These are phyloP conservation scores for barrel medic (Medicago truncatula) DNA, from an alignment of 306 rosid genomes.

Conservation along the genomic window MtrunA17r5.0-ANR NC_053047.1:16946001-16946500, in stretches of 20 bases:
- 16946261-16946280: constrained; percentile 75
- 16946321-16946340: constrained; percentile 83
- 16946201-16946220: constrained; percentile 69
- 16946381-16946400: constrained; percentile 42
- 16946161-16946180: constrained; percentile 36
- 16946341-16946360: constrained; percentile 41
- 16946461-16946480: constrained; percentile 40
- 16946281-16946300: constrained; percentile 88
- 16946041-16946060: neutral
- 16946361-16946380: constrained; percentile 10
- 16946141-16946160: constrained; percentile 46
- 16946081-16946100: neutral
- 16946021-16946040: neutral
- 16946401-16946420: constrained; percentile 22
- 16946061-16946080: neutral
- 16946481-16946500: constrained; percentile 25
- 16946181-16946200: constrained; percentile 55
- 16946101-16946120: neutral
- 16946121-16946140: neutral
- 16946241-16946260: constrained; percentile 65
- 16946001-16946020: neutral
- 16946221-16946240: constrained; percentile 74
- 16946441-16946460: neutral
- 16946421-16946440: too few species aligned
- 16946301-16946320: constrained; percentile 95